These are phyloP conservation scores for Trichoderma guizhouense DNA, from an alignment of 2,329 filamentous ascomycete genomes.

Conservation along the genomic window DNA sequence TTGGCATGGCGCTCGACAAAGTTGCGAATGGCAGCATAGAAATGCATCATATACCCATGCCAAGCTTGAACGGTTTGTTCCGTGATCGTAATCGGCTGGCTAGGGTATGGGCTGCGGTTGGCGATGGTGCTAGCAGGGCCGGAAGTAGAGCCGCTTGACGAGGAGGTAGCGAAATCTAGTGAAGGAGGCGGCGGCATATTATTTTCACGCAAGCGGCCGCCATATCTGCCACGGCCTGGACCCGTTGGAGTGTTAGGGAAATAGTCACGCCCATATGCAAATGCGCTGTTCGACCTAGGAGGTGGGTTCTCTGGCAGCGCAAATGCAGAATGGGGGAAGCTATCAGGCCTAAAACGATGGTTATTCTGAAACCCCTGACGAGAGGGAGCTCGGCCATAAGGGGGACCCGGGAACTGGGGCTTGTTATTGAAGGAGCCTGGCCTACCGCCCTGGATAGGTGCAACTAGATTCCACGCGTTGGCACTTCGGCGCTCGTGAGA, in stretches of 20 bases:
- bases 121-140: conserved; percentile 18
- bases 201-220: conserved; percentile 29
- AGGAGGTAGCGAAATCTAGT: conserved; percentile 21
- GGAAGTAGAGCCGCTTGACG: conserved; percentile 7
- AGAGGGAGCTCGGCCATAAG: conserved; percentile 25
- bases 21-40: conserved; percentile 35
- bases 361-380: conserved; percentile 17
- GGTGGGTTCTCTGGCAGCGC: conserved; percentile 23
- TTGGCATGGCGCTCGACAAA: conserved; percentile 37
- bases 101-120: conserved; percentile 22
- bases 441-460: conserved; percentile 20
- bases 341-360: conserved; percentile 32
- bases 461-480: conserved; percentile 25
- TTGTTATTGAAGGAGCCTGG: conserved; percentile 20
- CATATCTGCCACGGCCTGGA: conserved; percentile 28
- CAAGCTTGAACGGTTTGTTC: conserved; percentile 34
- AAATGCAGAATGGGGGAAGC: conserved; percentile 30
- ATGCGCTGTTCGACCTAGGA: conserved; percentile 23
- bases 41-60: conserved; percentile 37
- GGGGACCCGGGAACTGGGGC: conserved; percentile 5
- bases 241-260: conserved; percentile 32
- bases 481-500: conserved; percentile 26
- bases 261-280: conserved; percentile 25
- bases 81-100: conserved; percentile 35
- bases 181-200: conserved; percentile 1